Base-by-base conservation (phyloP, 768 basidiomycete genomes). In the Tulasnella sp. region DNA sequence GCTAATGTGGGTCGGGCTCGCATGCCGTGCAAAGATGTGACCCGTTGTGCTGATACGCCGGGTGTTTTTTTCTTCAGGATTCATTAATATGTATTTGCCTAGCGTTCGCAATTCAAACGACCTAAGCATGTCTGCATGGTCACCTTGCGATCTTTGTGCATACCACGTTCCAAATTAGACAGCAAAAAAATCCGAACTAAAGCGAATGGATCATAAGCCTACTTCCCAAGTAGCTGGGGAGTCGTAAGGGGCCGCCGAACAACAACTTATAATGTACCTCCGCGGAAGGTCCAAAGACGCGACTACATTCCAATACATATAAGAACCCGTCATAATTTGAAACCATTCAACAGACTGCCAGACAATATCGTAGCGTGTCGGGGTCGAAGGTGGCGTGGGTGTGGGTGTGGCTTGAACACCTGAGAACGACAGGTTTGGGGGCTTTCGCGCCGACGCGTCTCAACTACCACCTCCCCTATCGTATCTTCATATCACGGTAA, bases 51-150 rank as follows among this genome's bases (percentile, higher is more conserved):
- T 29, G 26, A 79, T 79, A 57, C 51, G 32, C 15, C 70, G 4
- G 39, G 67, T 71, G 57, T 29, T 67, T 77, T 78, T 79, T 29
- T 67, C 76, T 78, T 79, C 61, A 95, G 93, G 93, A 93, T 82
- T 91, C 89, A 46, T 83, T 90, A 78, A 90, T 90, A 80, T 90
- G 90, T 85, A 88, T 89, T 79, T 90, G 90, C 83, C 87, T 89
- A 77, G 90, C 89, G 51, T 88, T 90, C 81, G 89, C 89, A 40
- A 84, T 90, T 79, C 88, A 89, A 83, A 88, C 87, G 75, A 73
- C 78, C 55, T 81, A 72, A 37, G 44, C 39, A 51, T 72, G 5
- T n/a, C n/a, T 72, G 61, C 61, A 35, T 67, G 61, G 61, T 67
- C 61, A 35, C 61, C 61, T 35, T 67, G 61, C 61, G 61, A 29